phyloP scores from a whole-genome alignment of 805 yeast species.

The Sugiyamaella americana region DNA sequence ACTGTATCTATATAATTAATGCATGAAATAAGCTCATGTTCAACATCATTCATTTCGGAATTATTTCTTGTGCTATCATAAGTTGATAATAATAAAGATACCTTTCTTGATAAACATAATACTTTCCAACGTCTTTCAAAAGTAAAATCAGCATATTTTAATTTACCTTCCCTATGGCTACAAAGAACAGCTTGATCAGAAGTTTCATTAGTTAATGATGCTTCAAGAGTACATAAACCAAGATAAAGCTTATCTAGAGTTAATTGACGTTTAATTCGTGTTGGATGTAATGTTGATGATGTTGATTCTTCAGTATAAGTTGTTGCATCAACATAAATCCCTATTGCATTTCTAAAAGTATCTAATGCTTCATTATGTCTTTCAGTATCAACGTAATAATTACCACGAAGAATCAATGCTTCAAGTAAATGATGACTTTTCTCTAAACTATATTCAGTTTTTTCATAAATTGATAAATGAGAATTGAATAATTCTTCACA shows the following conservation, averaged over 20 bases:
- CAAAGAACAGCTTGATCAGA: neutral
- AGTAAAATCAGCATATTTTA: slow-evolving; percentile 5
- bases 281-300: neutral
- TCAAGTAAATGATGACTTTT: neutral
- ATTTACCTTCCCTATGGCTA: neutral
- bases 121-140: slow-evolving; percentile 9
- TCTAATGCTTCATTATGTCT: neutral
- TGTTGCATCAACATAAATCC: neutral
- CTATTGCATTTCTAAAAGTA: neutral
- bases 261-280: neutral
- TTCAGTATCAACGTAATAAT: slow-evolving; percentile 3
- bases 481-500: slow-evolving; percentile 1
- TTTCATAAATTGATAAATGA: neutral
- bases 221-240: slow-evolving; percentile 4
- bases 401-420: slow-evolving; percentile 1
- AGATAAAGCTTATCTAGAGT: neutral
- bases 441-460: neutral
- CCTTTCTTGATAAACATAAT: neutral
- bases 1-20: slow-evolving; percentile 7
- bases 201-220: slow-evolving; percentile 1
- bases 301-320: too few relatives aligned
- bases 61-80: neutral
- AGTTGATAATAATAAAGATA: neutral
- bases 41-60: neutral
- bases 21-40: neutral